Conservation (phyloP, 129 eudicot species). For the Arctium lappa region DNA sequence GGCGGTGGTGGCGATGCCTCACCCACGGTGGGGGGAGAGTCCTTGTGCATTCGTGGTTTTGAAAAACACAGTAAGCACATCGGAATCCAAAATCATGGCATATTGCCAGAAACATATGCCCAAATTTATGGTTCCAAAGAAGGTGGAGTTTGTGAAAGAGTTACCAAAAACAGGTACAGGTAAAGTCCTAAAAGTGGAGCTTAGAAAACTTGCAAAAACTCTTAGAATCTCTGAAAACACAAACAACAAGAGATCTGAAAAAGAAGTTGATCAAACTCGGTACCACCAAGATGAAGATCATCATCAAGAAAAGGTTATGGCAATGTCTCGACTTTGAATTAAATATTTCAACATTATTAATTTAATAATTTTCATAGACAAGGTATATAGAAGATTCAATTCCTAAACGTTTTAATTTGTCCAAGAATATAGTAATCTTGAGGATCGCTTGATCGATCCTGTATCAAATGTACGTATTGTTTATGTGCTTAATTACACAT, state of each 20-base stretch:
- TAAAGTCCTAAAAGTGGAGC: slow-evolving; percentile 36
- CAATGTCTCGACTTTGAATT: slow-evolving; percentile 38
- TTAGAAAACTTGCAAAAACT: slow-evolving; percentile 36
- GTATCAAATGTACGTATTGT: neutral
- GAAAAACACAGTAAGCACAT: neutral
- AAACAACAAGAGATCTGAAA: slow-evolving; percentile 15
- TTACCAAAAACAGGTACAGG: slow-evolving; percentile 51
- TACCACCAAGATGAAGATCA: slow-evolving; percentile 15
- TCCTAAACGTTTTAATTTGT: neutral
- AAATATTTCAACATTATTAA: neutral
- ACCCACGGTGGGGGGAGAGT: slow-evolving; percentile 52
- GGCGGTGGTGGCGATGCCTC: slow-evolving; percentile 63
- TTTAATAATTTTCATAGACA: neutral
- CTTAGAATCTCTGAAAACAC: slow-evolving; percentile 4
- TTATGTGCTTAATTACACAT: neutral
- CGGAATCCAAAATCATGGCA: slow-evolving; percentile 32
- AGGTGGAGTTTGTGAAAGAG: slow-evolving; percentile 30
- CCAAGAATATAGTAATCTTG: neutral
- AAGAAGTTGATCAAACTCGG: slow-evolving; percentile 15
- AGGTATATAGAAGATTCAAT: neutral
- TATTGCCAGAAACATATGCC: slow-evolving; percentile 43
- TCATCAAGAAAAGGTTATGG: slow-evolving; percentile 28
- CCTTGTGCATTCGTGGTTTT: slow-evolving; percentile 51
- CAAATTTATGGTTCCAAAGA: slow-evolving; percentile 45
- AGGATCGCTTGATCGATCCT: neutral